Conservation (phyloP, 306 rosid genomes). For the Elaeagnus macrophylla region DNA sequence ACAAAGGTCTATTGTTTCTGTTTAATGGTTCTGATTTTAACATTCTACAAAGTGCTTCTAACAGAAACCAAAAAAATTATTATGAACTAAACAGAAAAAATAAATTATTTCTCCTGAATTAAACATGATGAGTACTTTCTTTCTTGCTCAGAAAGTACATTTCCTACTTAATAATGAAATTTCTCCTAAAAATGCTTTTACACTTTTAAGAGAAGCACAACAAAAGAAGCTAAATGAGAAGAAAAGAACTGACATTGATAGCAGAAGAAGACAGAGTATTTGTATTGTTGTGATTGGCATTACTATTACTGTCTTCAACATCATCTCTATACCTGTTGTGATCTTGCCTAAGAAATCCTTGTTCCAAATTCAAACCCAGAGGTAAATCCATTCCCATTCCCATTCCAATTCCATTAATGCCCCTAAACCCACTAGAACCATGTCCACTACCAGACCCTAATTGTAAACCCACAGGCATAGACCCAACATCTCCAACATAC, state of each 20-base stretch:
- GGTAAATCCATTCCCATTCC: conserved; percentile 64
- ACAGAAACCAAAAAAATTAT: no score
- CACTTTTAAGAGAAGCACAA: no score
- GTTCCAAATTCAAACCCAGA: conserved; percentile 77
- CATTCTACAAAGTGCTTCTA: no score
- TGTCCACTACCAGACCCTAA: conserved; percentile 37
- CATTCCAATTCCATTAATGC: neutral
- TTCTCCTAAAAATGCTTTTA: no score
- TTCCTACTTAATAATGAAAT: no score
- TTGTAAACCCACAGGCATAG: conserved; percentile 50
- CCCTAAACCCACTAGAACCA: conserved; percentile 25
- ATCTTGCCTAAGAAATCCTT: conserved; percentile 41
- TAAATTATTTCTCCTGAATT: no score
- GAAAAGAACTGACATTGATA: conserved; percentile 36
- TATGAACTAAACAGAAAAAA: no score
- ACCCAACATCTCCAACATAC: conserved; percentile 35
- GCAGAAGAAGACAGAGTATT: conserved; percentile 17
- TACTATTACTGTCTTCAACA: conserved; percentile 23
- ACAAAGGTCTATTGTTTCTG: no score
- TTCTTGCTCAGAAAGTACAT: no score
- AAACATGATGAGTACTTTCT: no score
- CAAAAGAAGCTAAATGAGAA: neutral
- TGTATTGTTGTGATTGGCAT: conserved; percentile 11
- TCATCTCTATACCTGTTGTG: conserved; percentile 35
- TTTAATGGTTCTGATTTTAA: no score